Base-by-base conservation (phyloP, 2,329 filamentous ascomycete genomes). In the Verticillium tricorpus region DNA sequence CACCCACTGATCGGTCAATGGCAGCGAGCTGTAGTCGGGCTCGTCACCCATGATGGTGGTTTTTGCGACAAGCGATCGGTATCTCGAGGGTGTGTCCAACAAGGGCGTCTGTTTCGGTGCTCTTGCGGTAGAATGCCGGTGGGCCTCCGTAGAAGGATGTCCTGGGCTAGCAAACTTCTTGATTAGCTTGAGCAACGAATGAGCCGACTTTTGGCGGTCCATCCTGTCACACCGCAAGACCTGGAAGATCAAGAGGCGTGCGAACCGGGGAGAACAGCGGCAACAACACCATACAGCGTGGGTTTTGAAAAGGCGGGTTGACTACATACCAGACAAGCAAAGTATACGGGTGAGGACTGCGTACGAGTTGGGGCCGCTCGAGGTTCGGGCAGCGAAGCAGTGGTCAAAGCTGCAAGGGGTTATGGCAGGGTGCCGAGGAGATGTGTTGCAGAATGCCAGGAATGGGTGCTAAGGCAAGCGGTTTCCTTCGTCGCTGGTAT, bases 1-100 rank as follows among this genome's bases (percentile, higher is more conserved):
- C 60, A 85, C 81, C 78, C 93, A 96, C 73, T 92, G 87, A 66
- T 96, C 92, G 55, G 87, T 81, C 61, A 96, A 77, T 54, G 92
- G 90, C 65, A 96, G 80, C 66, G 89, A 86, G 77, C 87, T 89
- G 74, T 89, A 94, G 74, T 96, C 92, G 72, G 93, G 91, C 76
- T 94, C 91, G 67, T 96, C 92, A 62, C 89, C 91, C 92, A 96
- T 96, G 67, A 66, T 71, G 69, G 65, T 65, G 63, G 65, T 55
- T 60, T 28, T 58, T 25, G 32, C 32, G 17, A 25, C 15, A 35
- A 40, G 45, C 45, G 45, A n/a, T 50, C 45, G 19, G 19, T 50
- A 22, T 50, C 3, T 50, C 9, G 17, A 50, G 45, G 45, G 19
- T 14, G 45, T 50, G 45, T 50, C 45, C 3, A n/a, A n/a, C n/a